phyloP scores from a whole-genome alignment of 306 rosid genomes.

The Trifolium fragiferum region DNA sequence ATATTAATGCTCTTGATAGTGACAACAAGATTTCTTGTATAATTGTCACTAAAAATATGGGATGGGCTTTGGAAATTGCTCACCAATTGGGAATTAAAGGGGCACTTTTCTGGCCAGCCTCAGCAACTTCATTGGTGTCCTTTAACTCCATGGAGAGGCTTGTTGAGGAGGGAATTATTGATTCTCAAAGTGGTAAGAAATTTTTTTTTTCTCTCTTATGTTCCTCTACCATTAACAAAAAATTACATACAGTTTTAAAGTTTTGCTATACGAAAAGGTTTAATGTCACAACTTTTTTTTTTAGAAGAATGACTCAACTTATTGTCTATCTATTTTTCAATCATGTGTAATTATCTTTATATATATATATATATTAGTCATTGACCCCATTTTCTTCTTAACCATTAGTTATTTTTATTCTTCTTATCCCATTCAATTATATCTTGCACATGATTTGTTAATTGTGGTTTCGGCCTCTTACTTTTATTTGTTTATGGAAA shows the following conservation, averaged over 20 bases:
- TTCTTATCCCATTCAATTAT: not conserved
- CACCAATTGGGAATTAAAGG: slow-evolving; percentile 48
- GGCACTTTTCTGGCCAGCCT: slow-evolving; percentile 53
- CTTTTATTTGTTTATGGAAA: no score
- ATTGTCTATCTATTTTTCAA: no score
- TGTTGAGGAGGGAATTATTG: slow-evolving; percentile 45
- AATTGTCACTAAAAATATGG: slow-evolving; percentile 48
- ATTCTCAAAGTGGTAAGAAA: slow-evolving; percentile 38
- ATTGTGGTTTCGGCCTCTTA: not conserved
- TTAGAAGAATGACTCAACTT: no score
- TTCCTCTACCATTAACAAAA: not conserved
- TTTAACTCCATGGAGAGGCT: slow-evolving; percentile 39
- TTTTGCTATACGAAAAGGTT: no score
- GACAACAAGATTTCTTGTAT: slow-evolving; percentile 48
- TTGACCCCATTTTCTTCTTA: not conserved
- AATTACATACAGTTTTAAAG: not conserved
- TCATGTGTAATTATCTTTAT: no score
- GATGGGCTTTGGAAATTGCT: slow-evolving; percentile 60
- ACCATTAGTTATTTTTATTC: not conserved
- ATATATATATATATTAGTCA: not conserved
- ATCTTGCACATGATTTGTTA: not conserved
- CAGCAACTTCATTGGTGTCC: slow-evolving; percentile 46
- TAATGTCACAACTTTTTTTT: no score
- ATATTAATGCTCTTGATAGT: slow-evolving; percentile 27
- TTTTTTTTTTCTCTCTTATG: not conserved